These are phyloP conservation scores for Aureobasidium sp. DNA, from an alignment of 2,329 filamentous ascomycete species.

Conservation along the genomic window DNA sequence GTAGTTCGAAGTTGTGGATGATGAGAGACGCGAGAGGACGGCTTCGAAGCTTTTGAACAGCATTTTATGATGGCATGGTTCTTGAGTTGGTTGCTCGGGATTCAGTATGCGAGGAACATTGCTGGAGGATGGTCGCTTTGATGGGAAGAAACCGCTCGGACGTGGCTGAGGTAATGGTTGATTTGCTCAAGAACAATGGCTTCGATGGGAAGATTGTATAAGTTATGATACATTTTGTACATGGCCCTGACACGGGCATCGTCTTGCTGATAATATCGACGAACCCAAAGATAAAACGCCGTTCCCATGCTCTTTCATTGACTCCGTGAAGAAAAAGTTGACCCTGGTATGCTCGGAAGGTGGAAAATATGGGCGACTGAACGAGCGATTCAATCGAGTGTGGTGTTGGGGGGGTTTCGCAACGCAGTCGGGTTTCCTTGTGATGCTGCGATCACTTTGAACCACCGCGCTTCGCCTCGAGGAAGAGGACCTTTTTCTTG, in stretches of 20 bases:
- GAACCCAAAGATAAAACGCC: background rate
- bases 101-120: background rate
- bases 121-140: background rate
- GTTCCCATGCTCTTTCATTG: slow-evolving; percentile 2
- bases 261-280: background rate
- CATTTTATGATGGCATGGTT: background rate
- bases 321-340: background rate
- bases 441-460: background rate
- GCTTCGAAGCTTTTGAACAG: background rate
- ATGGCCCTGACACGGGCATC: background rate
- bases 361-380: background rate
- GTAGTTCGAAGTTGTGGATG: background rate
- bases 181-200: background rate
- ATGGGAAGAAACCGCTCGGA: background rate
- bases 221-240: slow-evolving; percentile 10
- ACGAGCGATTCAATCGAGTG: background rate
- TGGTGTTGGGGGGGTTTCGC: too few relatives aligned
- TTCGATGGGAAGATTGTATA: background rate
- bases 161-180: background rate
- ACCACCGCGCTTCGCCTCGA: slow-evolving; percentile 61
- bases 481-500: slow-evolving; percentile 88
- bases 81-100: background rate
- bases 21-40: background rate
- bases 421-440: too few relatives aligned
- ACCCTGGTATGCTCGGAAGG: background rate